Base-by-base conservation (phyloP, 768 basidiomycete genomes). In the Boletus rubroflammeus region DNA sequence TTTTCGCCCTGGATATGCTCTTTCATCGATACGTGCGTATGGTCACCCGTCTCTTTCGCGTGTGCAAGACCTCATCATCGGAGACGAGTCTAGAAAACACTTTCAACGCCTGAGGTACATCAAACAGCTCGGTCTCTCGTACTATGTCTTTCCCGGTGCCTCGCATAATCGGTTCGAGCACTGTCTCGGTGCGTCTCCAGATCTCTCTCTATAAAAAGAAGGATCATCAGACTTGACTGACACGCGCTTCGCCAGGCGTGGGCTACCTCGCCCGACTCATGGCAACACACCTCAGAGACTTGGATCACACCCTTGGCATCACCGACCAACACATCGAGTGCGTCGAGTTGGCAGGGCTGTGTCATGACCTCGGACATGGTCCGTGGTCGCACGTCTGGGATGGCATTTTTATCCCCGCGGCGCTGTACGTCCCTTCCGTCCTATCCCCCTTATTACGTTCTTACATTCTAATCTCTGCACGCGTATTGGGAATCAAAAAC, bases 301-400 rank as follows among this genome's bases (percentile, higher is more conserved):
- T 67, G 7, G 90, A 93, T 56, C 82, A 81, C 0, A 73, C 80
- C 10, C 77, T 93, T 1, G 72, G 70, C 0, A 90, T 93, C 53
- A 84, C 83, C 0, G 77, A 84, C 41, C 78, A 88, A 19, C 89
- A 93, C 54, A 75, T 92, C 29, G 76, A 77, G 47, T 93, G 91
- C 54, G 84, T 93, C 17, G 85, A 88, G 54, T 73, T 93, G 23
- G 90, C 90, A 0, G 91, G 89, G 0, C 74, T 92, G 3, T 91
- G 90, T 53, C 91, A 93, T 60, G 90, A 93, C 67, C 80, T 93
- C 4, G 90, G 89, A 0, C 90, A 92, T 62, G 91, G 91, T 0
- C 90, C 90, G 0, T 92, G 87, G 84, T 86, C 83, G 54, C 91
- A 93, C 66, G 85, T 93, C 8, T 93, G 88, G 85, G 90, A 93